phyloP scores from a whole-genome alignment of 2,329 filamentous ascomycete genomes.

The Trichoderma koningiopsis region DNA sequence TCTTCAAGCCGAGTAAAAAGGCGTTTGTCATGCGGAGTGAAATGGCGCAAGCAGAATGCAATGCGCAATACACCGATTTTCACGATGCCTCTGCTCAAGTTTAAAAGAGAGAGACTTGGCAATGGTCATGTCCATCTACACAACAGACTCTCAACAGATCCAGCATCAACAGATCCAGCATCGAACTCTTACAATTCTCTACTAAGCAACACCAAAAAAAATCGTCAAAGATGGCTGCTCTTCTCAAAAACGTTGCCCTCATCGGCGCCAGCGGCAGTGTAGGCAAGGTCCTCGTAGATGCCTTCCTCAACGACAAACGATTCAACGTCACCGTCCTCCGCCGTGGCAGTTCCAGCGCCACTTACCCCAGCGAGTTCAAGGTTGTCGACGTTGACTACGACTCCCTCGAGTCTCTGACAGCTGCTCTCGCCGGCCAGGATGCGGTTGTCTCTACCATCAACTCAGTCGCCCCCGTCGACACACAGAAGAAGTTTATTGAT shows the following conservation, averaged over 20 bases:
- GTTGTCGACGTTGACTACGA: slow-evolving; percentile 44
- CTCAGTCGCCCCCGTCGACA: slow-evolving; percentile 42
- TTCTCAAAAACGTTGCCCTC: slow-evolving; percentile 43
- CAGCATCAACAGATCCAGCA: not conserved
- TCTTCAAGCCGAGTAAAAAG: not conserved
- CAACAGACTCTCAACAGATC: not conserved
- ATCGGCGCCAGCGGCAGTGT: slow-evolving; percentile 43
- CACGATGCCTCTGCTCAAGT: not conserved
- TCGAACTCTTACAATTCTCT: not conserved
- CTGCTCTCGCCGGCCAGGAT: slow-evolving; percentile 58
- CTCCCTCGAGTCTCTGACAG: slow-evolving; percentile 50
- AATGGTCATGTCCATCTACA: not conserved
- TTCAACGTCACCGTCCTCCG: slow-evolving; percentile 44
- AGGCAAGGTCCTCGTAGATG: slow-evolving; percentile 38
- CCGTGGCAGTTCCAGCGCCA: slow-evolving; percentile 45
- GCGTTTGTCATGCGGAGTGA: not conserved
- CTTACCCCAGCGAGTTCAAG: slow-evolving; percentile 35
- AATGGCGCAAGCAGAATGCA: not conserved
- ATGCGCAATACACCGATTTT: not conserved
- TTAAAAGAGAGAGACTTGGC: not conserved
- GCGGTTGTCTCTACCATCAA: slow-evolving; percentile 50
- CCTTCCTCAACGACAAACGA: slow-evolving; percentile 36
- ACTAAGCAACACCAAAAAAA: not conserved
- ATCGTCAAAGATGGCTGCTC: slow-evolving; percentile 32
- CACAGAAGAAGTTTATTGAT: slow-evolving; percentile 51